Evolutionary conservation across 257 asterid species (phyloP).

Genomic region (Thymus quinquecostatus): DNA sequence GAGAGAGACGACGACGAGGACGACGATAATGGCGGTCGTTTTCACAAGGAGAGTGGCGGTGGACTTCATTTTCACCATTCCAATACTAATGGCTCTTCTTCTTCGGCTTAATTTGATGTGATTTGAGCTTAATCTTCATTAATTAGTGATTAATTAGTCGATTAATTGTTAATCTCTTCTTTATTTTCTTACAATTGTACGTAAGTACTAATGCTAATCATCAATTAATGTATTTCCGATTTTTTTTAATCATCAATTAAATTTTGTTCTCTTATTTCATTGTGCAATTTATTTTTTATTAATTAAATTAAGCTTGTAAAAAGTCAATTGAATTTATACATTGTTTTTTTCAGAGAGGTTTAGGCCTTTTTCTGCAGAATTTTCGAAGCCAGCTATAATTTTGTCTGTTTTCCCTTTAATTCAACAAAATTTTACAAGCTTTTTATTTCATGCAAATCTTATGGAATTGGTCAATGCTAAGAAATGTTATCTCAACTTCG

Average conservation of each 20-base stretch:
- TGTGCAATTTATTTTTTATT: too few relatives aligned
- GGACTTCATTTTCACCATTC: slow-evolving; percentile 35
- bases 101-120: slow-evolving; percentile 29
- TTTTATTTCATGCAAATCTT: background rate
- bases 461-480: background rate
- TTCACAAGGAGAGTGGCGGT: slow-evolving; percentile 10
- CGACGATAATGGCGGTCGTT: slow-evolving; percentile 27
- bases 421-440: background rate
- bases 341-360: too few relatives aligned
- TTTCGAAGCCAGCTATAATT: background rate
- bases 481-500: too few relatives aligned
- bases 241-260: too few relatives aligned
- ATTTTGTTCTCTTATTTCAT: too few relatives aligned
- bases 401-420: background rate
- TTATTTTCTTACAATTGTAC: background rate
- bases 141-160: background rate
- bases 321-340: too few relatives aligned
- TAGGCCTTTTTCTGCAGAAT: too few relatives aligned
- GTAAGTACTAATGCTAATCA: too few relatives aligned
- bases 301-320: too few relatives aligned
- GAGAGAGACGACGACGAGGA: background rate
- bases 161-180: background rate
- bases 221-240: too few relatives aligned
- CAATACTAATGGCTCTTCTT: slow-evolving; percentile 31
- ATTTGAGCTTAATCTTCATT: background rate